phyloP scores from a whole-genome alignment of 2,329 filamentous ascomycete species.

The Ceratocystis smalleyi region DNA sequence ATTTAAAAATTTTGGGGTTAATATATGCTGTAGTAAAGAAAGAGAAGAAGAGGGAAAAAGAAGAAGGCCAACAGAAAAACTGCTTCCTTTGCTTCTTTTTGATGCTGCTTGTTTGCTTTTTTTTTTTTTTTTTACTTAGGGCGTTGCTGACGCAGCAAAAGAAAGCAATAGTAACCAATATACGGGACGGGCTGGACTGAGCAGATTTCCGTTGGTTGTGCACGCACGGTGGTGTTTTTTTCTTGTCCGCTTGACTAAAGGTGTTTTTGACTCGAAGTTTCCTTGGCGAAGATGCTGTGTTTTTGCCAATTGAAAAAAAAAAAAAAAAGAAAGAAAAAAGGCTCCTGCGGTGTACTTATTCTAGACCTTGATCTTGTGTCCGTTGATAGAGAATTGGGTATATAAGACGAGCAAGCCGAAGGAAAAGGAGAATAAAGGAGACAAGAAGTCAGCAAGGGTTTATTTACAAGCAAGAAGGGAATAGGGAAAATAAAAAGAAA shows the following conservation, averaged over 20 bases:
- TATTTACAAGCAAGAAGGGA: not conserved
- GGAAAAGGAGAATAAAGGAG: not conserved
- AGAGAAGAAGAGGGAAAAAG: not conserved
- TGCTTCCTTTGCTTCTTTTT: not conserved
- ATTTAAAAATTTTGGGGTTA: not conserved
- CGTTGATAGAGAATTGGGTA: too few species aligned
- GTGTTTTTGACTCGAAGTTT: not conserved
- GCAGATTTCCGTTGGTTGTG: not conserved
- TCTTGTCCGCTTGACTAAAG: too few species aligned
- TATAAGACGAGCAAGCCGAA: not conserved
- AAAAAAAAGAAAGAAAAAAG: too few species aligned
- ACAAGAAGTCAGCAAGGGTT: not conserved
- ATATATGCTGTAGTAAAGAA: not conserved
- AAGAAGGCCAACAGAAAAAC: not conserved
- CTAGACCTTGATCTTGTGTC: too few species aligned
- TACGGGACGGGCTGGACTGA: not conserved
- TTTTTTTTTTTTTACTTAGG: not conserved
- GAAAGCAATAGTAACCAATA: not conserved
- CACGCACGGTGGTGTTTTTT: not conserved
- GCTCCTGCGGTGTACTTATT: too few species aligned
- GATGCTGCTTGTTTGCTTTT: not conserved
- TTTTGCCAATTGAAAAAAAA: not conserved
- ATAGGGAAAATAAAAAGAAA: not conserved
- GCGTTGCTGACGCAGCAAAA: not conserved
- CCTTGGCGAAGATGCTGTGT: not conserved